Base-by-base conservation (phyloP, 768 basidiomycete genomes). In the Rhodotorula diobovata region DNA sequence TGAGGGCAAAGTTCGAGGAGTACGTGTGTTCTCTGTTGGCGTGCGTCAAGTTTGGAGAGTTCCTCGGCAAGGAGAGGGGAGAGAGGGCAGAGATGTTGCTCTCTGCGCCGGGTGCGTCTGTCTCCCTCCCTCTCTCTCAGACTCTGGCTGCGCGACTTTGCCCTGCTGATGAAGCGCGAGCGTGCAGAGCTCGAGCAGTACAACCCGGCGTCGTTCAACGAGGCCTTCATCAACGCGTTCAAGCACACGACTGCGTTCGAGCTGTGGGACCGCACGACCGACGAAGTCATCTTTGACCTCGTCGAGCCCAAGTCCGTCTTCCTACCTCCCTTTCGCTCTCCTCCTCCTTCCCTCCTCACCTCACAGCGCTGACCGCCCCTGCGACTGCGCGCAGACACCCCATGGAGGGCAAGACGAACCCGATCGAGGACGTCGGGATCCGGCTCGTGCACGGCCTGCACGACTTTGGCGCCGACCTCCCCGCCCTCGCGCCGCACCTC, bases 401-500 rank as follows among this genome's bases (percentile, higher is more conserved):
- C 50, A 96, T 94, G 80, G 90, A 88, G 68, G 91, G 91, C 75
- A 91, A 90, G 78, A 89, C 90, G 0, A 90, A 90, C 23, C 87
- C 91, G 1, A 89, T 97, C 9, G 85, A 92, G 10, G 96, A 99
- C 77, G 88, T 99, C 46, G 90, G 94, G 16, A 84, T 98, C 9
- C 88, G 94, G 18, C 85, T 99, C 35, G 87, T 89, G 67, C 94
- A 98, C 81, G 93, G 94, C 5, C 86, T 98, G 28, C 93, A 96
- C 78, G 95, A 97, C 39, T 91, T 90, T 79, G 81, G 97, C 9
- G 91, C 96, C 32, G 45, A 48, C 60, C 55, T 63, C 46, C 61
- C 66, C 32, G 43, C 53, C 7, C 46, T 58, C 55, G 30, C 54
- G 6, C 54, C 41, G 8, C 41, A 88, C 10, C 93, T 95, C 4